These are phyloP conservation scores for Diaporthe batatas DNA, from an alignment of 2,329 filamentous ascomycete genomes.

Conservation along the genomic window DNA sequence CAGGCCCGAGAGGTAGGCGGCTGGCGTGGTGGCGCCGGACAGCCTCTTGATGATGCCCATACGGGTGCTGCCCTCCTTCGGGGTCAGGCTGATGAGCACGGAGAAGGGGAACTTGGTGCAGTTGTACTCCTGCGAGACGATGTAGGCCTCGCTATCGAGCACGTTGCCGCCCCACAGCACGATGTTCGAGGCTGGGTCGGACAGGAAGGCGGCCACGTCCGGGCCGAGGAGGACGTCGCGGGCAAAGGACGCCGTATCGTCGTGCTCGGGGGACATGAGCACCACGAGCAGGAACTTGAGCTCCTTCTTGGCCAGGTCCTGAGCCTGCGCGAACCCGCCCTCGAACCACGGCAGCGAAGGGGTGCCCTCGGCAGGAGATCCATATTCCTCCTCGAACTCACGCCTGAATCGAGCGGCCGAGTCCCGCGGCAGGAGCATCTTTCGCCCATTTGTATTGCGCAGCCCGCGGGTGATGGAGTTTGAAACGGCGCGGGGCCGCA, in stretches of 20 bases:
- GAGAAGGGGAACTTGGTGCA: conserved; percentile 95
- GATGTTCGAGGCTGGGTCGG: conserved; percentile 81
- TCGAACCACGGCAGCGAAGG: conserved; percentile 83
- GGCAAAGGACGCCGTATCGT: conserved; percentile 87
- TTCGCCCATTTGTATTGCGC: conserved; percentile 75
- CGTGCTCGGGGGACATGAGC: conserved; percentile 91
- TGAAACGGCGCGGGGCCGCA: conserved; percentile 68
- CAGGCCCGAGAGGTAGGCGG: conserved; percentile 82
- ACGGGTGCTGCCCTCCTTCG: conserved; percentile 83
- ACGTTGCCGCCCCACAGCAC: conserved; percentile 95
- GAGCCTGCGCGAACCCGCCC: conserved; percentile 89
- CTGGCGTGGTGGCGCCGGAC: conserved; percentile 76
- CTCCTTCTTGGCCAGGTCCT: conserved; percentile 90
- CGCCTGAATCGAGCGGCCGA: conserved; percentile 89
- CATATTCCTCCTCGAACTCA: conserved; percentile 96
- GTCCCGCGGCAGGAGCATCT: conserved; percentile 85
- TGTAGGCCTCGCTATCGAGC: conserved; percentile 92
- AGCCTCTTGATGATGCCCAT: conserved; percentile 92
- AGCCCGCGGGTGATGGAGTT: conserved; percentile 65
- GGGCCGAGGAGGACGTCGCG: conserved; percentile 83
- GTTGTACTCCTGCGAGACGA: conserved; percentile 87
- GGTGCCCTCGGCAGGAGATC: conserved; percentile 53
- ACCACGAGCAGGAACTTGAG: conserved; percentile 92
- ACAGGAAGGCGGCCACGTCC: conserved; percentile 81
- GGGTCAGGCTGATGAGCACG: conserved; percentile 87